Evolutionary conservation across 139 green algal genomes (phyloP).

Genomic region (Chlamydomonas schloesseri): DNA sequence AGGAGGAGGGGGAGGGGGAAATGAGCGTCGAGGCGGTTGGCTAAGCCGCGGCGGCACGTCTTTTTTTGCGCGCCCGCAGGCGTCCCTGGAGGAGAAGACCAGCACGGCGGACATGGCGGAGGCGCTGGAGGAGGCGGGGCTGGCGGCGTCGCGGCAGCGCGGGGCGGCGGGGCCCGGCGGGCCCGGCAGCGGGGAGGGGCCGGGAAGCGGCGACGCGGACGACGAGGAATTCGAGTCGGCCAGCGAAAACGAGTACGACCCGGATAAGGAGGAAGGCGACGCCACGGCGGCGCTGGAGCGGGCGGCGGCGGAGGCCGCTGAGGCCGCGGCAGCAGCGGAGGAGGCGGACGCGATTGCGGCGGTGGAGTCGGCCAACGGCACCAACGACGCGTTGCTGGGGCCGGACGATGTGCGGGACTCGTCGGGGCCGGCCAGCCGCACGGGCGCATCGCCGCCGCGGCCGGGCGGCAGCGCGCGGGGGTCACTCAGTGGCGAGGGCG

Average conservation of each 20-base stretch:
- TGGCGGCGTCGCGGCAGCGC: neutral
- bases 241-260: slow-evolving; percentile 41
- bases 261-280: slow-evolving; percentile 19
- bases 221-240: slow-evolving; percentile 47
- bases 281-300: slow-evolving; percentile 1
- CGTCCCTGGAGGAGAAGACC: slow-evolving; percentile 21
- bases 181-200: neutral
- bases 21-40: no score
- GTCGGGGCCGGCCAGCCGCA: no score
- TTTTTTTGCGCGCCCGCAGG: neutral
- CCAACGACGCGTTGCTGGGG: no score
- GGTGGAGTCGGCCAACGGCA: neutral
- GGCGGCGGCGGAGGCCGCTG: slow-evolving; percentile 3
- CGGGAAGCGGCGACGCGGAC: neutral
- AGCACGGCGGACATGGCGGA: slow-evolving; percentile 33
- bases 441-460: no score
- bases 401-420: no score
- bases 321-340: neutral
- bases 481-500: no score
- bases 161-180: neutral
- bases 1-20: no score
- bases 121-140: neutral
- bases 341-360: neutral
- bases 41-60: no score
- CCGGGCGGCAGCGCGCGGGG: no score